Evolutionary conservation across 2,329 filamentous ascomycete genomes (phyloP).

Genomic region (Coccinonectria pachysandricola): DNA sequence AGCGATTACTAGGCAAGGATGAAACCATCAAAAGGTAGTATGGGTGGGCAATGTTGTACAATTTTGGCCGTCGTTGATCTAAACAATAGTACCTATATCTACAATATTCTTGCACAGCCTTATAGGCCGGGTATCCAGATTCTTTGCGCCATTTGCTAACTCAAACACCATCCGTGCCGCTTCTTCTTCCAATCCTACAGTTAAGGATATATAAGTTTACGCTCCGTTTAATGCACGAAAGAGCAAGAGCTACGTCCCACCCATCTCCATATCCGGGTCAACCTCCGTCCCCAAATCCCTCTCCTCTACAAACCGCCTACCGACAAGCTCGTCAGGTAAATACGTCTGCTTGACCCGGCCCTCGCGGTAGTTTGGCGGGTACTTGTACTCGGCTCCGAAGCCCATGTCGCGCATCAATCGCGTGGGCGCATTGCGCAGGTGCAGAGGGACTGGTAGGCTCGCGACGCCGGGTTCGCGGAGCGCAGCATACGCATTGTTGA

Average conservation of each 20-base stretch:
- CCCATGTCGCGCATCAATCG: constrained; percentile 87
- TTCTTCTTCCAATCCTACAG: constrained; percentile 2
- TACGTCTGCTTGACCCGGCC: constrained; percentile 83
- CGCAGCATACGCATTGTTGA: constrained; percentile 71
- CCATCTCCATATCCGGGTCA: constrained; percentile 55
- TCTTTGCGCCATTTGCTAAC: too few relatives aligned
- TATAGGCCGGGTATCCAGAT: constrained; percentile 6
- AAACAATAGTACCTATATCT: too few relatives aligned
- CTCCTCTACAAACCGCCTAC: constrained; percentile 67
- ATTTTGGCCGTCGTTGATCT: too few relatives aligned
- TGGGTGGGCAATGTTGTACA: too few relatives aligned
- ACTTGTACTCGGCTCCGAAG: constrained; percentile 88
- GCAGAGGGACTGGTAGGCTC: constrained; percentile 70
- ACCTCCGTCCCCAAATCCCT: constrained; percentile 67
- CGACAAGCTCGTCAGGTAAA: constrained; percentile 65
- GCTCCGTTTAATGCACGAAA: too few relatives aligned
- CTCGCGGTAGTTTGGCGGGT: constrained; percentile 81
- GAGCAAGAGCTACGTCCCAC: constrained; percentile 7
- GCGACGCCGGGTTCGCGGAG: constrained; percentile 77
- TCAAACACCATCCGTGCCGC: too few relatives aligned
- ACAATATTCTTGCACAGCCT: too few relatives aligned
- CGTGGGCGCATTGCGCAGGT: constrained; percentile 86
- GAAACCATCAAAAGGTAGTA: too few relatives aligned
- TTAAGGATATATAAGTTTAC: too few relatives aligned
- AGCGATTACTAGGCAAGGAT: too few relatives aligned